Conservation (phyloP, 768 basidiomycete genomes). For the Pisolithus tinctorius region DNA sequence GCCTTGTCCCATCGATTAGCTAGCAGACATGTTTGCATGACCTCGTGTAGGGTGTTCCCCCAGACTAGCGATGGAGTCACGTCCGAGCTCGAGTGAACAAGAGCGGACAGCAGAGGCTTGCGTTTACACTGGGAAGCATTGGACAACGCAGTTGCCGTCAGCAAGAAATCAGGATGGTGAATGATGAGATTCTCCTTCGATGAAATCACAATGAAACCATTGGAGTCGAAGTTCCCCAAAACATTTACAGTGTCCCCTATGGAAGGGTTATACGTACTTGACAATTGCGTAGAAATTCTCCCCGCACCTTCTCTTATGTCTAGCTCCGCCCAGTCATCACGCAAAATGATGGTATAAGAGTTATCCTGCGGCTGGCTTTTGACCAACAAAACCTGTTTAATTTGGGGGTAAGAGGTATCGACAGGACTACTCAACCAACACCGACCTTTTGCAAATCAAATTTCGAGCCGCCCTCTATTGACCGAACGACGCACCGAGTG, state of each 20-base stretch:
- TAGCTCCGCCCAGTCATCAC: slow-evolving; percentile 72
- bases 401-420: background rate
- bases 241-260: slow-evolving; percentile 80
- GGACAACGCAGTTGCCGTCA: slow-evolving; percentile 86
- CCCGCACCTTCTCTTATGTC: slow-evolving; percentile 53
- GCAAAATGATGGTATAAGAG: slow-evolving; percentile 48
- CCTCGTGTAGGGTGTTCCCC: slow-evolving; percentile 91
- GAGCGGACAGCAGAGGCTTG: slow-evolving; percentile 71
- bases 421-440: background rate
- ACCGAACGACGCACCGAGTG: slow-evolving; percentile 52
- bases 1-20: slow-evolving; percentile 54
- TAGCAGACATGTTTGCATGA: slow-evolving; percentile 75
- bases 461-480: slow-evolving; percentile 32
- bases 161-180: slow-evolving; percentile 85
- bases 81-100: slow-evolving; percentile 54
- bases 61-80: slow-evolving; percentile 68
- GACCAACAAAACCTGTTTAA: slow-evolving; percentile 44
- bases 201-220: slow-evolving; percentile 51
- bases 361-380: slow-evolving; percentile 34
- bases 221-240: slow-evolving; percentile 41
- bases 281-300: background rate
- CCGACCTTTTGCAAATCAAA: slow-evolving; percentile 17
- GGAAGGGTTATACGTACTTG: background rate
- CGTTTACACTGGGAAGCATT: slow-evolving; percentile 78
- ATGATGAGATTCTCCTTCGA: slow-evolving; percentile 66